These are phyloP conservation scores for Apiotrichum mycotoxinovorans DNA, from an alignment of 1,284 basidiomycete genomes.

Conservation along the genomic window DNA sequence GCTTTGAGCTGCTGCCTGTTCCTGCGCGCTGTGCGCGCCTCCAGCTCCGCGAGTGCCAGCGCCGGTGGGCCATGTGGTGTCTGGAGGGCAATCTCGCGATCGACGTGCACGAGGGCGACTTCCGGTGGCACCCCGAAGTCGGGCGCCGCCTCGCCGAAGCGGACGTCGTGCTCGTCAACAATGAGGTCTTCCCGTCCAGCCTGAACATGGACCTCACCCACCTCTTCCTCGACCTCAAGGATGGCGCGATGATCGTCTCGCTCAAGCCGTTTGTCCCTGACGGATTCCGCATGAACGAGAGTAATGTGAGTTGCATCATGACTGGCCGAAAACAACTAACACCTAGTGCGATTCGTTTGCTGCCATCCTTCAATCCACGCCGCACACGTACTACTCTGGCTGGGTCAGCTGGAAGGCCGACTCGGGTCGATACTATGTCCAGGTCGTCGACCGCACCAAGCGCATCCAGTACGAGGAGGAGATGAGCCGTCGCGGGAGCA, in stretches of 20 bases:
- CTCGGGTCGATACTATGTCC: constrained; percentile 40
- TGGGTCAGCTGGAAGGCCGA: constrained; percentile 50
- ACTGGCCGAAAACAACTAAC: neutral
- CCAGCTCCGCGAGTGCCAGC: constrained; percentile 53
- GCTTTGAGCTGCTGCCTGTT: constrained; percentile 55
- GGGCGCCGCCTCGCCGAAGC: constrained; percentile 49
- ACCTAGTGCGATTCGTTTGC: constrained; percentile 45
- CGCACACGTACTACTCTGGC: constrained; percentile 37
- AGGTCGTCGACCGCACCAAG: constrained; percentile 39
- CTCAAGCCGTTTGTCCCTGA: constrained; percentile 56
- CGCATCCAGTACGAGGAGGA: constrained; percentile 39
- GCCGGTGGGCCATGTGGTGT: constrained; percentile 55
- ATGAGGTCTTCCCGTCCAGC: constrained; percentile 55
- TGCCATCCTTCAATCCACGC: constrained; percentile 35
- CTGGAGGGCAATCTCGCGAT: constrained; percentile 49
- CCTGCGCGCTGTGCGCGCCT: constrained; percentile 52
- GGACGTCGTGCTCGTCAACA: constrained; percentile 58
- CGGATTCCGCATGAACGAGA: constrained; percentile 54
- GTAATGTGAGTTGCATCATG: constrained; percentile 38
- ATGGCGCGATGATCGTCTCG: constrained; percentile 54
- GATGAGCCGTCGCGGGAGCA: constrained; percentile 22
- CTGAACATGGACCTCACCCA: constrained; percentile 56
- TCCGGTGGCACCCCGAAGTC: constrained; percentile 46
- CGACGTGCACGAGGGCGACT: constrained; percentile 54
- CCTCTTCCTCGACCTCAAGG: constrained; percentile 57